phyloP scores from a whole-genome alignment of 768 basidiomycete species.

The Rhizopogon rudus region DNA sequence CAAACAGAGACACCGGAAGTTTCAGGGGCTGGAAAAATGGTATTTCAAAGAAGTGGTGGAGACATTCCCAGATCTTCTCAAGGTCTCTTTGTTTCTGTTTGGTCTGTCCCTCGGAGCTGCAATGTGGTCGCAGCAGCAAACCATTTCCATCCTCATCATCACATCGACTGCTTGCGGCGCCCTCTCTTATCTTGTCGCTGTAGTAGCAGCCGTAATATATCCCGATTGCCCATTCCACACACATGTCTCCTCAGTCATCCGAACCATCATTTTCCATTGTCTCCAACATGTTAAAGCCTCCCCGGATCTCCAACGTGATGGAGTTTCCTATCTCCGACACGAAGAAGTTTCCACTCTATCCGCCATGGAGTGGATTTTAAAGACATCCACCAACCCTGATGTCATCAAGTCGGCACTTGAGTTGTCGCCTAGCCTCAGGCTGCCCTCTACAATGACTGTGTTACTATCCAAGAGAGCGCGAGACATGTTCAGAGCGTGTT shows the following conservation, averaged over 20 bases:
- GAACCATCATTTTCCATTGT: neutral
- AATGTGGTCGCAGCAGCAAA: neutral
- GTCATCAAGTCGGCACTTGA: no score
- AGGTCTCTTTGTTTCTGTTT: constrained; percentile 2
- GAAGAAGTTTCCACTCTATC: no score
- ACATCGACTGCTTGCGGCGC: neutral
- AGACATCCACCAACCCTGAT: no score
- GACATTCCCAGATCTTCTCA: neutral
- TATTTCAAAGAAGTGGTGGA: neutral
- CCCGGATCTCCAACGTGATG: no score
- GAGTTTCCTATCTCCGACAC: no score
- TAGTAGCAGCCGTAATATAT: neutral
- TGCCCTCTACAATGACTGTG: no score
- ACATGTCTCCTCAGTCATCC: no score
- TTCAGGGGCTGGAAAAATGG: neutral
- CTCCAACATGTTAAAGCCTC: neutral
- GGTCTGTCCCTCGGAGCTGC: neutral
- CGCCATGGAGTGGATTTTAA: no score
- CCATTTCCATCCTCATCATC: neutral
- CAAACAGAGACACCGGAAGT: neutral
- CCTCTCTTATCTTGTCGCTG: neutral
- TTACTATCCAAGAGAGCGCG: no score
- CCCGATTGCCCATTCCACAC: no score
- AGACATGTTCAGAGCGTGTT: no score
- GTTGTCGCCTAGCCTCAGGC: no score